Conservation (phyloP, 371 early-diverging fungal genomes). For the Fennellomyces sp. region DNA sequence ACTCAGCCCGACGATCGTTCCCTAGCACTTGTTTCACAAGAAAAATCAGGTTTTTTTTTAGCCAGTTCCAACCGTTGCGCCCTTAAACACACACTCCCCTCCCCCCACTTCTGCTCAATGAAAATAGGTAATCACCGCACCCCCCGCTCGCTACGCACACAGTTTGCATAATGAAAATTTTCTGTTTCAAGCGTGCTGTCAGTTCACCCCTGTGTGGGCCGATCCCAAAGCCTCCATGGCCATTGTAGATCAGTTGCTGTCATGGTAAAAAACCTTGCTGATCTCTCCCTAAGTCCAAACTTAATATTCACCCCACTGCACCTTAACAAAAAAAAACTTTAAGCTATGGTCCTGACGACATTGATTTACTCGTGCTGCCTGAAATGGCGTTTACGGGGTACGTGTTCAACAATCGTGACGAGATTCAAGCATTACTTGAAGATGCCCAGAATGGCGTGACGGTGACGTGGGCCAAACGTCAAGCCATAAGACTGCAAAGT, state of each 20-base stretch:
- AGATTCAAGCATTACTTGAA: constrained; percentile 63
- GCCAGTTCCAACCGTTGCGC: not conserved
- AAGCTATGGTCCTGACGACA: constrained; percentile 58
- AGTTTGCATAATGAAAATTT: constrained; percentile 1
- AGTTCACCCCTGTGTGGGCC: constrained; percentile 39
- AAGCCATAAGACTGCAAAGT: constrained; percentile 57
- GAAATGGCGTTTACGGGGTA: constrained; percentile 84
- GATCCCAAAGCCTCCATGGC: constrained; percentile 42
- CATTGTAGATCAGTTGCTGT: constrained; percentile 21
- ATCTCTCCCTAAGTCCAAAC: not conserved
- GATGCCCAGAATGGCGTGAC: constrained; percentile 58
- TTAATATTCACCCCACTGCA: not conserved
- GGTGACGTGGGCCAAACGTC: constrained; percentile 61
- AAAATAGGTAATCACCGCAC: not conserved
- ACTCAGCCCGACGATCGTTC: constrained; percentile 5
- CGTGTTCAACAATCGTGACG: constrained; percentile 54
- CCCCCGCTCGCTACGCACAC: not conserved
- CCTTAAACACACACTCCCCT: not conserved
- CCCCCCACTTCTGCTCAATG: not conserved
- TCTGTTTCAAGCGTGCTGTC: constrained; percentile 41
- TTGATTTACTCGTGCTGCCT: constrained; percentile 72
- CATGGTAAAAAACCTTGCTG: constrained; percentile 21
- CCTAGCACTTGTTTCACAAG: not conserved
- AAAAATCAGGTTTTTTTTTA: not conserved
- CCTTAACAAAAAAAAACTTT: not conserved